phyloP scores from a whole-genome alignment of 495 filamentous ascomycete genomes.

The Penicillium ochrochloron region DNA sequence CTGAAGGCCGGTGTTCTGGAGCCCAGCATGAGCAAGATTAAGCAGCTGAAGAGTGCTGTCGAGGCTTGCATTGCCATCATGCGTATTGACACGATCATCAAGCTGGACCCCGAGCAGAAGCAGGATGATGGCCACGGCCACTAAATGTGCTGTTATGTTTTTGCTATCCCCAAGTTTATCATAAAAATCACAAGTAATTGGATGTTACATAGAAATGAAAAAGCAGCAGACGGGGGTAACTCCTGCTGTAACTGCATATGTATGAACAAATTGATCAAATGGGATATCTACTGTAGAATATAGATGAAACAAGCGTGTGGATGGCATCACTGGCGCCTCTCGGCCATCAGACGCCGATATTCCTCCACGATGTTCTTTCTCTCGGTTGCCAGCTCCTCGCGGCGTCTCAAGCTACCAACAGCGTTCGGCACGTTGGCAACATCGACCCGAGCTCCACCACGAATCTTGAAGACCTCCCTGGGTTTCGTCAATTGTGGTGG shows the following conservation, averaged over 20 bases:
- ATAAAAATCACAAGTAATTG: conserved; percentile 33
- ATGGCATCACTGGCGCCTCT: conserved; percentile 52
- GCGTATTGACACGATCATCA: conserved; percentile 99
- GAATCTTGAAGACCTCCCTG: conserved; percentile 70
- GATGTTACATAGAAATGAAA: conserved; percentile 12
- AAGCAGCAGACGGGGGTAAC: conserved; percentile 21
- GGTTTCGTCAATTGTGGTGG: conserved; percentile 76
- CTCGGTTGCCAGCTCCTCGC: conserved; percentile 80
- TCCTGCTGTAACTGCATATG: conserved; percentile 30
- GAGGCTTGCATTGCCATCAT: conserved; percentile 99
- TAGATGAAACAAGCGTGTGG: neutral
- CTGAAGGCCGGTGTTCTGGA: conserved; percentile 95
- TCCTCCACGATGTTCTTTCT: conserved; percentile 77
- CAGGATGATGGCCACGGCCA: conserved; percentile 65
- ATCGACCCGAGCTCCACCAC: conserved; percentile 68
- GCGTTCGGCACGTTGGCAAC: conserved; percentile 75
- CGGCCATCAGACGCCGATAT: conserved; percentile 80
- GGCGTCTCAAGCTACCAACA: conserved; percentile 76
- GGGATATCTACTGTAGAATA: conserved; percentile 23
- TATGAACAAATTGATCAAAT: conserved; percentile 26
- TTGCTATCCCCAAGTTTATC: conserved; percentile 19
- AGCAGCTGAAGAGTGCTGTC: conserved; percentile 97
- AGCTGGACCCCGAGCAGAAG: conserved; percentile 89
- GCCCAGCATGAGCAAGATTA: conserved; percentile 97
- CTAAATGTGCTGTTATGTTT: conserved; percentile 28